A percentile compares a stretch with the other conserved stretches of the same genome.
Conservation (phyloP, 1,284 basidiomycete genomes). For the Ustilago esculenta region DNA sequence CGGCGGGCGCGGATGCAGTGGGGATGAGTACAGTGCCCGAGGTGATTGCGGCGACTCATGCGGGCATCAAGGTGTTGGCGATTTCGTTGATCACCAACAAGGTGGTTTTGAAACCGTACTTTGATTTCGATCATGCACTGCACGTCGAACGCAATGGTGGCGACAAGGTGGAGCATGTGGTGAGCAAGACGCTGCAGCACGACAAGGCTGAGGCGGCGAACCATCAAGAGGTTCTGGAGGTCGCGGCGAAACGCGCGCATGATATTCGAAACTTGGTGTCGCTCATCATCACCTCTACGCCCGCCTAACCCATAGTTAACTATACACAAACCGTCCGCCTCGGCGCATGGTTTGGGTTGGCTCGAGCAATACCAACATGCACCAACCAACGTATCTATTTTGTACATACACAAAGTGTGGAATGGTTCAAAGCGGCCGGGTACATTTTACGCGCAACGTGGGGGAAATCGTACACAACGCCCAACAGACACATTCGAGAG, state of each 20-base stretch:
- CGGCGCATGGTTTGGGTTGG: no score
- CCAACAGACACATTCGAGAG: no score
- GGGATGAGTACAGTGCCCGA: slow-evolving; percentile 92
- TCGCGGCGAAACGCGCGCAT: slow-evolving; percentile 77
- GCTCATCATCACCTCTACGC: slow-evolving; percentile 9
- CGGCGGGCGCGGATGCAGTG: slow-evolving; percentile 73
- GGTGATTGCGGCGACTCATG: slow-evolving; percentile 81
- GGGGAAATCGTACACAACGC: no score
- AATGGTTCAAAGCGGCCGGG: background rate
- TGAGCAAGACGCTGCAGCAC: slow-evolving; percentile 63
- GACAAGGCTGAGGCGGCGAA: slow-evolving; percentile 73
- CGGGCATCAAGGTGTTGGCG: slow-evolving; percentile 75
- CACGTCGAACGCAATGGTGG: slow-evolving; percentile 72
- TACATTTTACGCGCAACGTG: no score
- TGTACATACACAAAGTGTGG: background rate
- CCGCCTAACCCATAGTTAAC: background rate
- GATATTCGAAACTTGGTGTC: slow-evolving; percentile 74
- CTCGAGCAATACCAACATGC: no score
- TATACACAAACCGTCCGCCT: no score
- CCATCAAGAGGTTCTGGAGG: slow-evolving; percentile 81
- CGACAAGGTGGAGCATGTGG: slow-evolving; percentile 3
- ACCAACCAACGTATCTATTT: no score
- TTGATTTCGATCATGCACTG: slow-evolving; percentile 78
- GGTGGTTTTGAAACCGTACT: slow-evolving; percentile 78
- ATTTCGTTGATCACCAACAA: slow-evolving; percentile 83